A percentile compares a stretch with the other conserved stretches of the same genome.
Conservation (phyloP, 305 asterid species). For the Petunia hybrid region DNA sequence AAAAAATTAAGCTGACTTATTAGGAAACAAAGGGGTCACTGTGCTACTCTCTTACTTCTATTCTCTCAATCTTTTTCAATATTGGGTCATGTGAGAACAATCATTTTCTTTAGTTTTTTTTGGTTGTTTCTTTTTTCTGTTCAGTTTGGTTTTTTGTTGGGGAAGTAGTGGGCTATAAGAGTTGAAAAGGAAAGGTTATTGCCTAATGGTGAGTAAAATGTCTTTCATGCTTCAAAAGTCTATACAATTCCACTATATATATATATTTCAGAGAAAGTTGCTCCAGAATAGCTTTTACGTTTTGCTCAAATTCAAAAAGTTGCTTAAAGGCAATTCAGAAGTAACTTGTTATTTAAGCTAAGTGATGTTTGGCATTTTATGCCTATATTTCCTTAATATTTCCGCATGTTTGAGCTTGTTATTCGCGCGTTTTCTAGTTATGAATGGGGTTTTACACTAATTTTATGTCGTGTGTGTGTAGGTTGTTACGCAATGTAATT, state of each 20-base stretch:
- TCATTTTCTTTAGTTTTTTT: constrained; percentile 56
- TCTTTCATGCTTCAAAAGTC: constrained; percentile 44
- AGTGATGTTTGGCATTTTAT: no score
- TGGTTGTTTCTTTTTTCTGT: constrained; percentile 30
- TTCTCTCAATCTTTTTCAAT: constrained; percentile 42
- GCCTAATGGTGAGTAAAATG: constrained; percentile 43
- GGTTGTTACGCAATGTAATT: no score
- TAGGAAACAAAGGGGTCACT: constrained; percentile 33
- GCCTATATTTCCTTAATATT: no score
- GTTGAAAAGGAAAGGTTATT: constrained; percentile 41
- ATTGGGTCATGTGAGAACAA: constrained; percentile 68
- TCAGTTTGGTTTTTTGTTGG: constrained; percentile 39
- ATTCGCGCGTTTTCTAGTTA: no score
- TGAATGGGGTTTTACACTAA: no score
- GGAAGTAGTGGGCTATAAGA: constrained; percentile 24
- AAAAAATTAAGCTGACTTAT: constrained; percentile 30
- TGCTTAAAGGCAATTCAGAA: constrained; percentile 5
- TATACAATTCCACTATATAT: constrained; percentile 23
- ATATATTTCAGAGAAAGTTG: constrained; percentile 37
- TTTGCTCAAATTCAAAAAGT: constrained; percentile 18
- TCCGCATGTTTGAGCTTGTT: no score
- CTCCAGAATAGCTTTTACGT: constrained; percentile 23
- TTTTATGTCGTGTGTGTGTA: no score
- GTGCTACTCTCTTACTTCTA: constrained; percentile 37
- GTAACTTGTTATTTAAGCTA: constrained; percentile 21